A percentile compares a stretch with the other conserved stretches of the same genome.
These are phyloP conservation scores for Besnoitia besnoiti DNA, from an alignment of 169 alveolate genomes.

Conservation along the genomic window DNA sequence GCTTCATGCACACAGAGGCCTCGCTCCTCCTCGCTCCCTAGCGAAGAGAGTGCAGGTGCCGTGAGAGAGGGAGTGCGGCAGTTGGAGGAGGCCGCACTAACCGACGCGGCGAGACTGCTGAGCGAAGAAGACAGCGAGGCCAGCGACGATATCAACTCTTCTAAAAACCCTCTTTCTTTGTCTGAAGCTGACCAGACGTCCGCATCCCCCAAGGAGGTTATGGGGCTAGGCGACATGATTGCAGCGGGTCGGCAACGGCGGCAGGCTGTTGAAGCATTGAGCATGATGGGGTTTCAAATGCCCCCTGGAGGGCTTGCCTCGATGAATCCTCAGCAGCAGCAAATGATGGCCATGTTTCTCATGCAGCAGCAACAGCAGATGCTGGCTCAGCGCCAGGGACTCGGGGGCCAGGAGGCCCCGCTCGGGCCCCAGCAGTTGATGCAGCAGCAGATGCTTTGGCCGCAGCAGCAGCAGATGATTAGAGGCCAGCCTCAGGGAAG, in stretches of 20 bases:
- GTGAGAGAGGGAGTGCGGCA: too few species aligned
- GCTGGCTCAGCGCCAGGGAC: not conserved
- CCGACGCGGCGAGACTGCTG: not conserved
- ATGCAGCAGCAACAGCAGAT: conserved; percentile 21
- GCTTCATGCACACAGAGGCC: too few species aligned
- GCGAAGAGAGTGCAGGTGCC: too few species aligned
- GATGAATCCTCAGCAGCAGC: conserved; percentile 23
- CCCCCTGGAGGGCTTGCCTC: not conserved
- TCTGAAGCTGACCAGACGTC: not conserved
- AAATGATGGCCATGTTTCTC: conserved; percentile 24
- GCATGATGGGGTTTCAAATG: conserved; percentile 12
- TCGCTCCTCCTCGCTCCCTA: too few species aligned
- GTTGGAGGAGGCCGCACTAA: not conserved
- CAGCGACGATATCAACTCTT: not conserved
- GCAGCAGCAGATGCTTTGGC: not conserved
- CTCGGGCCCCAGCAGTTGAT: not conserved
- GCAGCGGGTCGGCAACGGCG: not conserved
- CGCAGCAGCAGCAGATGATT: conserved; percentile 18
- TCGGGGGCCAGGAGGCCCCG: not conserved
- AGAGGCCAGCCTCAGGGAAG: not conserved
- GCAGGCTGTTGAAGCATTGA: conserved; percentile 15
- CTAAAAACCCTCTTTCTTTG: not conserved
- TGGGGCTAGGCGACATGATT: not conserved
- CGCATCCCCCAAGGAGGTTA: not conserved
- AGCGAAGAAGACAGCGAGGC: not conserved